A percentile compares a stretch with the other conserved stretches of the same genome.
phyloP scores from a whole-genome alignment of 2,329 filamentous ascomycete genomes.

The Juglanconis oblonga region DNA sequence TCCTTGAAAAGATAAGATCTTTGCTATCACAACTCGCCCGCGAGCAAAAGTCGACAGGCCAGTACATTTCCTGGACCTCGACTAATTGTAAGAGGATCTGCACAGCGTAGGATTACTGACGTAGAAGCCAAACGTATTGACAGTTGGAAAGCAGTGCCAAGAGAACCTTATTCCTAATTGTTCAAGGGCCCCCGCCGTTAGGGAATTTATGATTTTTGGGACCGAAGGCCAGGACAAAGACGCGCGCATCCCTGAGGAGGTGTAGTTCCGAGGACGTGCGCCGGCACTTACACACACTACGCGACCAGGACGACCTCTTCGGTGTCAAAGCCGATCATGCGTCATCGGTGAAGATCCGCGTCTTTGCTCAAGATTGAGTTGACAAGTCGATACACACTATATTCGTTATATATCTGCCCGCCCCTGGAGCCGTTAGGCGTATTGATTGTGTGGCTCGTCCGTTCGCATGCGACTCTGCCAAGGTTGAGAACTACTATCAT shows the following conservation, averaged over 20 bases:
- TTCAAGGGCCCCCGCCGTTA: not conserved
- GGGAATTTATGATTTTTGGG: not conserved
- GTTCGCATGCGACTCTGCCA: too few relatives aligned
- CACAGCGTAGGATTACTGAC: not conserved
- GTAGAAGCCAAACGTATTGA: not conserved
- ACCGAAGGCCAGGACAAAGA: not conserved
- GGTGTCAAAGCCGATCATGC: not conserved
- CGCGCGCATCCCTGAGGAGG: not conserved
- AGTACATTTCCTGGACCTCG: not conserved
- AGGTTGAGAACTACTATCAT: too few relatives aligned
- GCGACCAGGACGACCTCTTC: not conserved
- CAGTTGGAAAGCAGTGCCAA: not conserved
- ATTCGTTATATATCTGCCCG: too few relatives aligned
- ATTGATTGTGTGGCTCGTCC: too few relatives aligned
- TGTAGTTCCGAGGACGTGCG: not conserved
- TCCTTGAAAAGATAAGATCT: too few relatives aligned
- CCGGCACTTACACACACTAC: not conserved
- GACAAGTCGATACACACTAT: too few relatives aligned
- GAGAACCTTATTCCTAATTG: not conserved
- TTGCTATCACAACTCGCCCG: not conserved
- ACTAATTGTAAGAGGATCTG: not conserved
- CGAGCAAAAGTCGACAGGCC: not conserved
- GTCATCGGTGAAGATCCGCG: not conserved
- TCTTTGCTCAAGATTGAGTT: too few relatives aligned
- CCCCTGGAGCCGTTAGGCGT: too few relatives aligned